Percentiles rank a stretch among this genome's conserved stretches.
These are phyloP conservation scores for Chaetomium olivaceum DNA, from an alignment of 2,329 filamentous ascomycete genomes.

Conservation along the genomic window DNA sequence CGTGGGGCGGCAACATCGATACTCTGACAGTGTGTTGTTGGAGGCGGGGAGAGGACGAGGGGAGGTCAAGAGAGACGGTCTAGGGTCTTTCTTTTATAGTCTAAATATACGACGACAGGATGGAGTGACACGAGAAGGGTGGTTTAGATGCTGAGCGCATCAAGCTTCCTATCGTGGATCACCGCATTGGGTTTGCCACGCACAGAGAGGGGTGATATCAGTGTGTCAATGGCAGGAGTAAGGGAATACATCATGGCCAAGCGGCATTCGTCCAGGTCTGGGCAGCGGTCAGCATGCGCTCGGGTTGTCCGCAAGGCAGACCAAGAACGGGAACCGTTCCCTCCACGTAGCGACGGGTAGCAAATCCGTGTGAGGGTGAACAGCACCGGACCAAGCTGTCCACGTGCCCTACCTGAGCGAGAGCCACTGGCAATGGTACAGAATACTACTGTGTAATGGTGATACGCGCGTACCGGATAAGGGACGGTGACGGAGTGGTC, in stretches of 20 bases:
- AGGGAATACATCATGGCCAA: background rate
- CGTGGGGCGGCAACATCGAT: background rate
- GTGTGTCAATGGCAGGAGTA: background rate
- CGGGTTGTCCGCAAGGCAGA: too few species aligned
- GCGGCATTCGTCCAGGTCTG: slow-evolving; percentile 13
- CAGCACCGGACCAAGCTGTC: background rate
- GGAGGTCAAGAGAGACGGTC: background rate
- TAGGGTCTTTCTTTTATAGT: background rate
- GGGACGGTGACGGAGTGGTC: background rate
- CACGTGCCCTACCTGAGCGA: background rate
- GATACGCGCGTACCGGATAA: background rate
- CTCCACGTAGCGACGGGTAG: slow-evolving; percentile 1
- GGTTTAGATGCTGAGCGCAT: background rate
- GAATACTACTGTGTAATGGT: background rate
- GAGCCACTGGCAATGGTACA: background rate
- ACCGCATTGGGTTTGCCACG: background rate
- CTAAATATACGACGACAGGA: background rate
- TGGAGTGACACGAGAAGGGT: background rate
- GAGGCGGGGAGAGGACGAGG: background rate
- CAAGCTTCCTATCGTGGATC: background rate
- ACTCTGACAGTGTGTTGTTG: background rate
- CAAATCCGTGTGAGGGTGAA: background rate
- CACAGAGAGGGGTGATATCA: slow-evolving; percentile 3
- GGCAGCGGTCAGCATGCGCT: slow-evolving; percentile 26
- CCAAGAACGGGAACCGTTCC: background rate